Evolutionary conservation across 2,329 filamentous ascomycete genomes (phyloP), one percentile per base, ranked within the genome.

Genomic region (Penicillium sp.): DNA sequence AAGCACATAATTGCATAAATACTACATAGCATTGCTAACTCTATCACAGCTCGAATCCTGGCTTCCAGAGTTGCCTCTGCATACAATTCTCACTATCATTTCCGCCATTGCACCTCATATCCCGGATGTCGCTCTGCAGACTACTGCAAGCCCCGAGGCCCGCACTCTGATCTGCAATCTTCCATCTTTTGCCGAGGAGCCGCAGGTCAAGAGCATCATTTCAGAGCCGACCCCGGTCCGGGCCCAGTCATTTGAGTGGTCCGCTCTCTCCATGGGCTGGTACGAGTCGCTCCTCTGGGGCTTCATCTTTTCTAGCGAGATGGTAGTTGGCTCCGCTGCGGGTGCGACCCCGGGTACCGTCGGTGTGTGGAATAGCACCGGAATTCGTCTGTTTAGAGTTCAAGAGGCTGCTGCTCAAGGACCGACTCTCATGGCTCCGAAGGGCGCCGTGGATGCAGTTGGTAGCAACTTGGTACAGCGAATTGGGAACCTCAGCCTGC

Each of bases 201-300:
- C 89, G 1, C 81, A 85, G 50, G 79, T 96, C 44, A 83, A 86
- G 10, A 88, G 86, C 9, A 85, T 96, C 37, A 70, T 79, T n/a
- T 70, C 74, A 0, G 92, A 96, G 46, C 85, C 90, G 1, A 87
- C 87, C 1, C 82, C 89, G 0, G 83, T 91, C 52, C 85, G 90
- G 31, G 88, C 95, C 16, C 93, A 97, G 70, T 88, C 91, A 14
- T 98, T 98, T 69, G 92, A 96, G 76, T 98, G 93, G 93, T 93
- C 92, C 3, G 88, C 91, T 0, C 80, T 96, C 33, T 90, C 91
- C 0, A 81, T 98, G 50, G 93, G 93, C 49, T 98, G 95, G 95
- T 97, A 98, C 73, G 92, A 97, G 75, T 93, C 91, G 5, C 81
- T 98, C 13, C 81, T 99, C 10, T 99, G 95, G 95, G 88, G 92